Evolutionary conservation across 192 early-diverging fungal species (phyloP), one percentile per base, ranked within the genome.

Genomic region (Backusella tarrabulga): DNA sequence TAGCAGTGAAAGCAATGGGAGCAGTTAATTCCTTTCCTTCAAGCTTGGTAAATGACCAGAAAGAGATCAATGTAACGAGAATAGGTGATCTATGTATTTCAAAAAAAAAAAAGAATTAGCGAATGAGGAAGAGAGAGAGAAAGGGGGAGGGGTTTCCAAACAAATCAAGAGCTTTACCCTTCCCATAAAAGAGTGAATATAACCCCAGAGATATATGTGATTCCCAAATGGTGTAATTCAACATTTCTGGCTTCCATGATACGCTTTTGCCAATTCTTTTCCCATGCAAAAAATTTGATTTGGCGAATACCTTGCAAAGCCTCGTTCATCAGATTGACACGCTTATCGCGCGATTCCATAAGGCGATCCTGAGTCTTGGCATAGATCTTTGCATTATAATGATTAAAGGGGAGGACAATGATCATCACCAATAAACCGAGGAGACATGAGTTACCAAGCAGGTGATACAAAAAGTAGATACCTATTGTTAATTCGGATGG

Each of bases 211-310:
- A 78, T n/a, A 56, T 71, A 75, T 1, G 71, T 52, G 17, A 23
- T 74, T 17, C 73, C 26, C 21, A 88, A 54, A n/a, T 86, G 83
- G 6, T 79, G 54, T 21, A 88, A 76, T 67, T 88, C 87, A 11
- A 77, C 44, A 36, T 79, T 77, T 68, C 92, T 85, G 26, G 87
- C 81, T 60, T 79, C 85, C 36, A 88, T 79, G 29, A 97, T 87
- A 32, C 88, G 84, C 8, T 88, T 79, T 26, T 69, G 34, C 80
- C 80, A 82, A 5, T 77, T 54, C 3, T 19, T 34, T 72, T 94
- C 90, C 94, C 94, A 95, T 14, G 91, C 91, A 84, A 93, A 92
- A 66, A 97, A 87, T 79, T 98, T 98, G 80, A 98, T 91, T 70
- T 95, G 91, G n/a, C 95, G 91, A 54, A 98, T 96, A 54, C 93